phyloP scores from a whole-genome alignment of 495 filamentous ascomycete genomes.

The Entonaema liquescens region DNA sequence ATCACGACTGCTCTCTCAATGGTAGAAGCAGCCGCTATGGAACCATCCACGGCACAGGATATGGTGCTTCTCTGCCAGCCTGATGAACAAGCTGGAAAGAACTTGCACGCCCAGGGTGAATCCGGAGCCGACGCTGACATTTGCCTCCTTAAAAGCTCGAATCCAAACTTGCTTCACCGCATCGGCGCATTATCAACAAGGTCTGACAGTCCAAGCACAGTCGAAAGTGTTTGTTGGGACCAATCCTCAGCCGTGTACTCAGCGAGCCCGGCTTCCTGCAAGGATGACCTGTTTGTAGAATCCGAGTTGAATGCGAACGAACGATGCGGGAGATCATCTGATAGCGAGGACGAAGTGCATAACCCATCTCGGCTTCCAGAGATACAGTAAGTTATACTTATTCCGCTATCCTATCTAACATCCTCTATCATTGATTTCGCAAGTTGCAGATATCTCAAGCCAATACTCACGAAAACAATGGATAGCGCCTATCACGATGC shows the following conservation, averaged over 20 bases:
- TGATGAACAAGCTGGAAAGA: background rate
- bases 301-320: constrained; percentile 11
- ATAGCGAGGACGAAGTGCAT: background rate
- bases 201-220: constrained; percentile 13
- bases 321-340: constrained; percentile 2
- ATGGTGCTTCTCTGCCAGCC: background rate
- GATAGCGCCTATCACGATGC: background rate
- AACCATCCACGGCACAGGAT: background rate
- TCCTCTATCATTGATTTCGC: background rate
- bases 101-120: background rate
- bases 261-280: constrained; percentile 5
- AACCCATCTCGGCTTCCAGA: background rate
- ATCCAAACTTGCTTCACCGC: background rate
- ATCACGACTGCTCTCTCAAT: background rate
- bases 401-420: background rate
- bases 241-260: constrained; percentile 3
- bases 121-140: background rate
- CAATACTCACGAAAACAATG: background rate
- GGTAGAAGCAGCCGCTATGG: constrained; percentile 6
- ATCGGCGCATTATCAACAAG: background rate
- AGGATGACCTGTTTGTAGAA: background rate
- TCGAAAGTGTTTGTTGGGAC: constrained; percentile 13
- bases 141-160: background rate
- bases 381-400: background rate
- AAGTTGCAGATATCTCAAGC: background rate